Evolutionary conservation across 805 yeast species (phyloP), one percentile per base, ranked within the genome.

Genomic region (Maudiozyma saulgeensis): DNA sequence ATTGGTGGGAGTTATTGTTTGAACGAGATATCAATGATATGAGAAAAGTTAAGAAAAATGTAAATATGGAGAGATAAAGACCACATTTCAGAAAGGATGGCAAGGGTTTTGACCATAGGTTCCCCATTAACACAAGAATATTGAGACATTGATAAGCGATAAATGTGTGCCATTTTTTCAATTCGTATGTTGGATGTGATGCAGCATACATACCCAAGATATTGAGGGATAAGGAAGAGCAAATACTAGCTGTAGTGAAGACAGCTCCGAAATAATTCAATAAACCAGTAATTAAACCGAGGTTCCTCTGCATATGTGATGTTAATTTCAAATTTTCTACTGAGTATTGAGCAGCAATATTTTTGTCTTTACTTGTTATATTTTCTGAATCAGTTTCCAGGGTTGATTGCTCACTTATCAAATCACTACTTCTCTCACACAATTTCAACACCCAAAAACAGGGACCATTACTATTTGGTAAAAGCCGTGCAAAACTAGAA

Each of bases 201-300:
- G 78, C 58, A 23, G 67, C 68, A 55, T 65, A 67, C 71, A 80
- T 72, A 0, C 84, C 85, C 43, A 77, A 73, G 19, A 77, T 58
- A 23, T 76, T 73, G 13, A 73, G 62, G 4, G 81, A 81, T 40
- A 80, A 67, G 2, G 82, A 70, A 32, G 81, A 62, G 6, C 80
- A 75, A 16, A 78, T 78, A 1, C 84, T 77, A 6, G 85, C 82
- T 46, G 78, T 72, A 9, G 85, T 79, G 63, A 81, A 81, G 16
- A 81, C 68, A 2, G 84, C 26, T 28, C 48, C 48, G 39, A 40
- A 45, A 32, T 45, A 45, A 19, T 45, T 45, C 13, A 45, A 13
- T 63, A 11, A 85, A 84, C 34, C 77, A 75, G 76, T 80, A 78
- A 35, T 82, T 82, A 52, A 78, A 70, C 19, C 81, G 72, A 8